Evolutionary conservation across 768 basidiomycete genomes (phyloP), one percentile per base, ranked within the genome.

Genomic region (Trametes meyenii): DNA sequence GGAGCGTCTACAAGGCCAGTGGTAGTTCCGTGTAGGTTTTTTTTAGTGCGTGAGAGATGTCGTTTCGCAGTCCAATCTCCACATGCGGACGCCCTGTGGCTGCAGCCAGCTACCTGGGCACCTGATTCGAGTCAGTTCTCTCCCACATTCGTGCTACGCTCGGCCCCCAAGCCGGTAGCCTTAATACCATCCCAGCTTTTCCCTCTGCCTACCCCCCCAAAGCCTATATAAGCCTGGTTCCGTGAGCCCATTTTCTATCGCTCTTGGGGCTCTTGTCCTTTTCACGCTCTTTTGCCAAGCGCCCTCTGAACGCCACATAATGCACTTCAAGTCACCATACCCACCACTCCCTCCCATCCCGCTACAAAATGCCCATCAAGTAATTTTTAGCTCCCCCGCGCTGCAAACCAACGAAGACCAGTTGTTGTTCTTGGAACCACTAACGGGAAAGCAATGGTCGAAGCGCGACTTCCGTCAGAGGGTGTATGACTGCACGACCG

Each of bases 281-380:
- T 26, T 11, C n/a, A 13, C 7, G 7, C 29, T 16, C 42, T 8
- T 33, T 33, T 12, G 21, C 19, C n/a, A 8, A 8, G 29, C 29
- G 8, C 3, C 21, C 52, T 5, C 38, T 40, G 50, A 29, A 46
- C 13, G n/a, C 8, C 42, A 17, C 24, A 29, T 3, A 21, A 88
- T 89, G 86, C 72, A 80, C 67, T 62, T 86, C 70, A 83, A 79
- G 62, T 90, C 89, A 4, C 73, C 75, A 36, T 88, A 77, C 63
- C 84, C 86, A 3, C 77, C 83, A 0, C 70, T 83, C 0, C 85
- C 86, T 17, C 53, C 75, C 0, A 55, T 78, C 4, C 82, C 83
- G 2, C 79, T 81, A 16, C 69, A 75, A 8, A 90, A 90, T 67
- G 73, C 80, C 8, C 80, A 87, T 67, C 71, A 87, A 61, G 43